phyloP scores from a whole-genome alignment of 2,329 filamentous ascomycete genomes.

The Talaromyces sp. region DNA sequence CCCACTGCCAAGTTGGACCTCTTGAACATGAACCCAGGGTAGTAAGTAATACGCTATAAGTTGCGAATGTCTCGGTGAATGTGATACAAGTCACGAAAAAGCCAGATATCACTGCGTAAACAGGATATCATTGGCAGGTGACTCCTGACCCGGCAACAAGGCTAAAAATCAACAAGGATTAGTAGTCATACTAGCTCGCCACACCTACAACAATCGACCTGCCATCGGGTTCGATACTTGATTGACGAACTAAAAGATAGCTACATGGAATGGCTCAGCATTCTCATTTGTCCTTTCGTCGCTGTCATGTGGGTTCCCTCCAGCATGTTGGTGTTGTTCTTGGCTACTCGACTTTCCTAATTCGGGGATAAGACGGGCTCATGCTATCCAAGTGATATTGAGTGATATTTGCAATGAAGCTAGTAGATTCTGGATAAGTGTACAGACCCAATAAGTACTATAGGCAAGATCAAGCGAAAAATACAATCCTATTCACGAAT shows the following conservation, averaged over 20 bases:
- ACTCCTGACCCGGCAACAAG: background rate
- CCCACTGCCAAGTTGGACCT: background rate
- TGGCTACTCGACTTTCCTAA: background rate
- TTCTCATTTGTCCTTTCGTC: background rate
- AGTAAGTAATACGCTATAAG: background rate
- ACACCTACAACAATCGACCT: background rate
- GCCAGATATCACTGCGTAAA: background rate
- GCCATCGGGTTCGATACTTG: background rate
- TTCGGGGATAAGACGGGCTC: background rate
- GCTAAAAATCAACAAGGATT: background rate
- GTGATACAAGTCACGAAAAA: background rate
- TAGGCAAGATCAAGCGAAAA: background rate
- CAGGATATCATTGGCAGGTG: background rate
- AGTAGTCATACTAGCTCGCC: background rate
- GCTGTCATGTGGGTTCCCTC: background rate
- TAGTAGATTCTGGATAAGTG: background rate
- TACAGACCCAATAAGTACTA: background rate
- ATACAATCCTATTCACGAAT: slow-evolving; percentile 46
- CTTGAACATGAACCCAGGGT: background rate
- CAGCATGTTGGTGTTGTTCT: background rate
- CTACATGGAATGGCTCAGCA: background rate
- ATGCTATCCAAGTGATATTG: background rate
- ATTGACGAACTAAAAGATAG: background rate
- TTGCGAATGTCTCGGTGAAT: background rate
- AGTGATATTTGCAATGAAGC: background rate